A percentile compares a stretch with the other conserved stretches of the same genome.
Conservation (phyloP, 495 filamentous ascomycete species). For the Lasiosphaeria miniovina region DNA sequence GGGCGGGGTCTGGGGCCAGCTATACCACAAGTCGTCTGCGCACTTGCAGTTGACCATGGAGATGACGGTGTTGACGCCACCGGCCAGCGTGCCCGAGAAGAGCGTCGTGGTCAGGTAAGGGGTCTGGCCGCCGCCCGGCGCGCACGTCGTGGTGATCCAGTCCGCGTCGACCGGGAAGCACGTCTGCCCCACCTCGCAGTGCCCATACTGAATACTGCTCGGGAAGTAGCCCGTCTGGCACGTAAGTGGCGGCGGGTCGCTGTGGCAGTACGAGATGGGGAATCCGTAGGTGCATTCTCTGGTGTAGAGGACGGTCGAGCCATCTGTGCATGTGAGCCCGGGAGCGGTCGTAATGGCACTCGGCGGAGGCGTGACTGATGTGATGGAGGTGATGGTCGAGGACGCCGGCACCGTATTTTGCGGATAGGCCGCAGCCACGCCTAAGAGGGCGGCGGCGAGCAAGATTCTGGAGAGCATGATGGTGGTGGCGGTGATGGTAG, state of each 20-base stretch:
- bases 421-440: background rate
- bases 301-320: background rate
- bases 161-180: background rate
- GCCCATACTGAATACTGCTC: background rate
- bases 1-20: background rate
- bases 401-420: background rate
- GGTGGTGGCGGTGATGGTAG: background rate
- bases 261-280: background rate
- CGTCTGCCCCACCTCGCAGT: background rate
- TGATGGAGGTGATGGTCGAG: background rate
- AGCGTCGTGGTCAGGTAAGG: background rate
- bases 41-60: background rate
- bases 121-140: background rate
- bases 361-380: background rate
- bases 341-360: background rate
- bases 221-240: background rate
- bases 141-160: background rate
- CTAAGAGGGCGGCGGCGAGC: background rate
- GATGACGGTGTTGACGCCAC: background rate
- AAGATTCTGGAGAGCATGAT: background rate
- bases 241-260: background rate
- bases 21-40: background rate
- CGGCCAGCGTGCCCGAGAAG: slow-evolving; percentile 1
- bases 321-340: background rate
- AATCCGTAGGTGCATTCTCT: background rate